Evolutionary conservation across 345 rosid genomes (phyloP).

Genomic region (Lepidium sativum): DNA sequence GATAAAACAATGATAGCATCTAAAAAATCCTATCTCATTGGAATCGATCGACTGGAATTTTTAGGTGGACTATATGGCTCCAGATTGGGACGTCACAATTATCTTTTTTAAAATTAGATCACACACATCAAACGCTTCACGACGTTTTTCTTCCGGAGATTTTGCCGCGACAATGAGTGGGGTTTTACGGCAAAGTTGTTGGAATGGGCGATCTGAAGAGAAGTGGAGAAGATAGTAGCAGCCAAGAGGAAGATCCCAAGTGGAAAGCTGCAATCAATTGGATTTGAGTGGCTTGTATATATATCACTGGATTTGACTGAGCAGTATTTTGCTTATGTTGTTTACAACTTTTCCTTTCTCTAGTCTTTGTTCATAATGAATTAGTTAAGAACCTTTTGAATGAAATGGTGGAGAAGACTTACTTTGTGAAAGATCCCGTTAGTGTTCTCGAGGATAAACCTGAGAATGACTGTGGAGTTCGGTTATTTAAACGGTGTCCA

Average conservation of each 20-base stretch:
- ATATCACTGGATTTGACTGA: neutral
- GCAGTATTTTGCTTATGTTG: neutral
- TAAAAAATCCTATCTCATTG: no score
- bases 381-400: slow-evolving; percentile 51
- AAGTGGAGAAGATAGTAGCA: slow-evolving; percentile 34
- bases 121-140: slow-evolving; percentile 3
- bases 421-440: slow-evolving; percentile 34
- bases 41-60: no score
- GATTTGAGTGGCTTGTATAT: neutral
- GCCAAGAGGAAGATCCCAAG: slow-evolving; percentile 60
- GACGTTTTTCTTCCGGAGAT: neutral
- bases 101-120: neutral
- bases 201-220: slow-evolving; percentile 26
- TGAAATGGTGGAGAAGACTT: slow-evolving; percentile 49
- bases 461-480: slow-evolving; percentile 46
- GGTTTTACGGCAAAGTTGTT: neutral
- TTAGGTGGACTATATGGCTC: no score
- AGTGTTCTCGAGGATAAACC: slow-evolving; percentile 21
- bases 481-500: slow-evolving; percentile 56
- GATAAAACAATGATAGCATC: no score
- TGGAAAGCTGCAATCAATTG: slow-evolving; percentile 73
- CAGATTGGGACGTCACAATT: neutral
- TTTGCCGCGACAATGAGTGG: neutral
- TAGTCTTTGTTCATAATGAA: neutral
- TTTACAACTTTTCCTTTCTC: neutral